Percentiles rank a stretch among this genome's conserved stretches.
phyloP scores from a whole-genome alignment of 2,329 filamentous ascomycete species.

The Sporothrix brunneoviolacea region DNA sequence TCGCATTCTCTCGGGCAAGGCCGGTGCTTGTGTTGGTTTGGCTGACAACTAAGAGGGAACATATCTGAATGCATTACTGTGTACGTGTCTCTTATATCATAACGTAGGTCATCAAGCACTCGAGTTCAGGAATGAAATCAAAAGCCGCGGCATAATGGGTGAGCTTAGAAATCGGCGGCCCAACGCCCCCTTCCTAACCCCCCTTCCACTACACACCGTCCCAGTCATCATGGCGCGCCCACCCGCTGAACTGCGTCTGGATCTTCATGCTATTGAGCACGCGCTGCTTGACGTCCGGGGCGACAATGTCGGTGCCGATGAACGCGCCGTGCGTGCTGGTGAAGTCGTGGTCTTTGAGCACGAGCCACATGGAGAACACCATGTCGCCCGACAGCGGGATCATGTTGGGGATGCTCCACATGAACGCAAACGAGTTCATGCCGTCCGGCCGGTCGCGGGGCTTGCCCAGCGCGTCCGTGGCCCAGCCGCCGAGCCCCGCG shows the following conservation, averaged over 20 bases:
- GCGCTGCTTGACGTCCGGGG: constrained; percentile 50
- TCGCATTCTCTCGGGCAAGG: no score
- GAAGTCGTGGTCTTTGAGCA: constrained; percentile 56
- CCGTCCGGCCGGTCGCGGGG: constrained; percentile 33
- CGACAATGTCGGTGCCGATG: constrained; percentile 53
- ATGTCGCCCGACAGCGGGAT: constrained; percentile 62
- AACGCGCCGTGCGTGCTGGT: constrained; percentile 63
- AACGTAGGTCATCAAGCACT: no score
- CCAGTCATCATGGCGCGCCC: constrained; percentile 29
- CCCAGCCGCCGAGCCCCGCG: constrained; percentile 44
- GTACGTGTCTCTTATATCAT: no score
- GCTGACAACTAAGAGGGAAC: no score
- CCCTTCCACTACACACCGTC: constrained; percentile 6
- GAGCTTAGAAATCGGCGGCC: no score
- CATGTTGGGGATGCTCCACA: constrained; percentile 71
- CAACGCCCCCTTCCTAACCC: no score
- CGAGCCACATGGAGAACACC: constrained; percentile 63
- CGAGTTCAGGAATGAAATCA: no score
- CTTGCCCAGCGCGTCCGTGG: constrained; percentile 33
- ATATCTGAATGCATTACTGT: no score
- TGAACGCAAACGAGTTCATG: constrained; percentile 57
- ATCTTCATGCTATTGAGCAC: constrained; percentile 73
- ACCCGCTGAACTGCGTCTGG: constrained; percentile 50
- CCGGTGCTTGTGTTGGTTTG: no score
- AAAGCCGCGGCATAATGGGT: no score